phyloP scores from a whole-genome alignment of 306 rosid genomes.

The Carpinus viminea region DNA sequence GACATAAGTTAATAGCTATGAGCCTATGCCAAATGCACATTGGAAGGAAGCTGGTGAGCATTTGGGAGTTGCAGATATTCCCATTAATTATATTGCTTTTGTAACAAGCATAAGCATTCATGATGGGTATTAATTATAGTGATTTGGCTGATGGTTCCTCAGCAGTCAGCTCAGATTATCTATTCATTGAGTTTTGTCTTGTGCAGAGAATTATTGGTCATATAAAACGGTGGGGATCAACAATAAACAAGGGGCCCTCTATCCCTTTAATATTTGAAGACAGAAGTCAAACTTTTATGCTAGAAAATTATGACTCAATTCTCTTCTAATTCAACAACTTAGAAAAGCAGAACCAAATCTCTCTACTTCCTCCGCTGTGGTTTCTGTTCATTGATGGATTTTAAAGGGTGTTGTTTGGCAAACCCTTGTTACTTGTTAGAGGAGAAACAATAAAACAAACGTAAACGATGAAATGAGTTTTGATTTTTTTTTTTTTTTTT shows the following conservation, averaged over 20 bases:
- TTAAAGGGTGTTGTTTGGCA: too few relatives aligned
- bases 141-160: neutral
- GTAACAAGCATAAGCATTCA: neutral
- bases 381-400: neutral
- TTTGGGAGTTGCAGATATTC: too few relatives aligned
- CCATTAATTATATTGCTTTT: too few relatives aligned
- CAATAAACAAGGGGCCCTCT: neutral
- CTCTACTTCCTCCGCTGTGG: neutral
- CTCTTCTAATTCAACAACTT: neutral
- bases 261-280: neutral
- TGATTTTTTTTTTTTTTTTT: neutral
- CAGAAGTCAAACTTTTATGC: neutral
- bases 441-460: too few relatives aligned
- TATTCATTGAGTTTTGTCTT: neutral
- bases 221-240: neutral
- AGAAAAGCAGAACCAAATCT: neutral
- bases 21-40: too few relatives aligned
- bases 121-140: neutral
- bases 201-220: neutral
- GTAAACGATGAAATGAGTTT: too few relatives aligned
- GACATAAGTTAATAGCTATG: too few relatives aligned
- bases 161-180: neutral
- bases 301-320: neutral
- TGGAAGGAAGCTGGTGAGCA: too few relatives aligned
- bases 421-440: too few relatives aligned